These are phyloP conservation scores for Mitragyna speciosa DNA, from an alignment of 257 asterid genomes.

Conservation along the genomic window DNA sequence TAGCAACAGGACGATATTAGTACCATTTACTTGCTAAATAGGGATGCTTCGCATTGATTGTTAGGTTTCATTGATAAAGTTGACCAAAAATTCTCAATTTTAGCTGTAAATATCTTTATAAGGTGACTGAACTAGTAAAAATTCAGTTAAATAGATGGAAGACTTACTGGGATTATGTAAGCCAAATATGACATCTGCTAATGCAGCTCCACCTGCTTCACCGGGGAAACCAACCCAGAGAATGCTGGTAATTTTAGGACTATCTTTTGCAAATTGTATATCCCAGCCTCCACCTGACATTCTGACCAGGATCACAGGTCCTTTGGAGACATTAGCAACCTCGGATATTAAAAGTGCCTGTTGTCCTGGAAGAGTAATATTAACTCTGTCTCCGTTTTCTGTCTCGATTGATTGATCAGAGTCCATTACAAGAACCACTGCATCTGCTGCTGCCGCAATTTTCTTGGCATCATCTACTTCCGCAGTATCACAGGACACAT, in stretches of 20 bases:
- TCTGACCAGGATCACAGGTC: slow-evolving; percentile 81
- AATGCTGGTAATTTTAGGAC: slow-evolving; percentile 68
- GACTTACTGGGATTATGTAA: slow-evolving; percentile 66
- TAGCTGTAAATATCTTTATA: background rate
- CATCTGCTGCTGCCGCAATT: slow-evolving; percentile 63
- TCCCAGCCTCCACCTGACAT: slow-evolving; percentile 95
- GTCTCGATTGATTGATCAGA: slow-evolving; percentile 67
- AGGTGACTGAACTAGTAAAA: background rate
- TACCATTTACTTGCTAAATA: background rate
- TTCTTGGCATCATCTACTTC: slow-evolving; percentile 56
- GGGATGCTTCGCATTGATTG: background rate
- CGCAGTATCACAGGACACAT: slow-evolving; percentile 50
- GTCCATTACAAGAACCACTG: slow-evolving; percentile 78
- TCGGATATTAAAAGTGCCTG: slow-evolving; percentile 54
- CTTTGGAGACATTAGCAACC: slow-evolving; percentile 68
- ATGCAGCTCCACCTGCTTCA: slow-evolving; percentile 89
- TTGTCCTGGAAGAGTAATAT: slow-evolving; percentile 85
- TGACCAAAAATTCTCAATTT: background rate
- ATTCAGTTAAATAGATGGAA: background rate
- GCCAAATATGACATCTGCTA: slow-evolving; percentile 73
- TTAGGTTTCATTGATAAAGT: background rate
- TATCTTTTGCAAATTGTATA: slow-evolving; percentile 64
- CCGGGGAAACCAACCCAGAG: slow-evolving; percentile 96
- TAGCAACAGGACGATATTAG: background rate
- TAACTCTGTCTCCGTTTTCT: slow-evolving; percentile 57